Percentiles rank a stretch among this genome's conserved stretches.
These are phyloP conservation scores for Pseudoscleropodium purum DNA, from an alignment of 225 moss, liverwort and hornwort species.

Conservation along the genomic window DNA sequence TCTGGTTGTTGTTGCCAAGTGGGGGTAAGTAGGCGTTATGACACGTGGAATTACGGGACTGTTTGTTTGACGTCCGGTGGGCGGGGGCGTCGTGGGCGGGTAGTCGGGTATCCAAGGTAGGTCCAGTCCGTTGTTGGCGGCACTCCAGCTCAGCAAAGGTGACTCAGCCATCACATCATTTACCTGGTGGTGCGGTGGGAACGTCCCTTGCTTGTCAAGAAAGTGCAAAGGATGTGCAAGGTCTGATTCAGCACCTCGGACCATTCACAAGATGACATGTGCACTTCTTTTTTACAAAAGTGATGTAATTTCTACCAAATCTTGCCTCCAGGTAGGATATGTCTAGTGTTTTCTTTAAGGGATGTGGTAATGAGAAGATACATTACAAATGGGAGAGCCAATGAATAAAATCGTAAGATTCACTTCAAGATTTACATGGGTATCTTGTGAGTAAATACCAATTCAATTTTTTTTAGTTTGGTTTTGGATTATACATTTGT, in stretches of 20 bases:
- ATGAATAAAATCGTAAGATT: not conserved
- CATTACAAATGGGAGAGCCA: not conserved
- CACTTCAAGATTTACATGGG: not conserved
- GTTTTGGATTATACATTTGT: not conserved
- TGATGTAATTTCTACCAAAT: too few relatives aligned
- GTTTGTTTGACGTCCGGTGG: too few relatives aligned
- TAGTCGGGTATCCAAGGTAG: not conserved
- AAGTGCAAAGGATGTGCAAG: not conserved
- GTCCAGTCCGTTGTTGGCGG: not conserved
- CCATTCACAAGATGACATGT: too few relatives aligned
- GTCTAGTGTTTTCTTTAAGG: too few relatives aligned
- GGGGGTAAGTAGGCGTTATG: not conserved
- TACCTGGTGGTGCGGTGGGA: not conserved
- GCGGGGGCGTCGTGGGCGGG: not conserved
- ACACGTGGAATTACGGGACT: not conserved
- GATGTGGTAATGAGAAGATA: too few relatives aligned
- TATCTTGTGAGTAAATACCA: fast-evolving
- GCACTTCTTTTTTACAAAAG: too few relatives aligned
- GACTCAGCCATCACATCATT: not conserved
- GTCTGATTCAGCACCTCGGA: too few relatives aligned
- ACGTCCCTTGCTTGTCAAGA: not conserved
- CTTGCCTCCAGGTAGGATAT: too few relatives aligned
- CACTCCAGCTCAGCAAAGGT: not conserved
- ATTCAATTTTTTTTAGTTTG: not conserved
- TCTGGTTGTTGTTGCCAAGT: not conserved